Conservation (phyloP, 2,329 filamentous ascomycete genomes). For the Monilinia vaccinii-corymbosi region DNA sequence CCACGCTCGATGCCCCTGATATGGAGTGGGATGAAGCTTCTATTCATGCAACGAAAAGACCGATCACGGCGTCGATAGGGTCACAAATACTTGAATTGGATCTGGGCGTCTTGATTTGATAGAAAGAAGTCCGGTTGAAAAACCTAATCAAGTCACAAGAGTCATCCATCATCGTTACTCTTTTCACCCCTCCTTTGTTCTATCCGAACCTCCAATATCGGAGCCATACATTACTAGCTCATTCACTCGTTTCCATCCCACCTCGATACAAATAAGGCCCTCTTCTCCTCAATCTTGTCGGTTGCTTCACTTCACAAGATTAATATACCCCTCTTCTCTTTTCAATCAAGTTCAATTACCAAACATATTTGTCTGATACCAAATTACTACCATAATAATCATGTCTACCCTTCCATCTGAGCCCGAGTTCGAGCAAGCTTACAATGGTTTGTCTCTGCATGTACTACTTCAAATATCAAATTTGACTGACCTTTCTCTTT, state of each 20-base stretch:
- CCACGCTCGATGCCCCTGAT: neutral
- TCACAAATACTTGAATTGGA: neutral
- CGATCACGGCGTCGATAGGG: neutral
- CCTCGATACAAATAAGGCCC: constrained; percentile 7
- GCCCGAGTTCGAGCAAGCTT: constrained; percentile 98
- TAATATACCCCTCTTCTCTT: neutral
- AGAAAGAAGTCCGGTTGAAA: neutral
- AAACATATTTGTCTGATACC: neutral
- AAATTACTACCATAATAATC: constrained; percentile 9
- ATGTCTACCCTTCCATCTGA: constrained; percentile 83
- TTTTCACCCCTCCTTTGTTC: neutral
- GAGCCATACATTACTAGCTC: constrained; percentile 1
- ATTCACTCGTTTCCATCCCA: neutral
- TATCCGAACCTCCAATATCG: constrained; percentile 1
- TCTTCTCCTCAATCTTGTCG: neutral
- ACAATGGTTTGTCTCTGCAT: constrained; percentile 57
- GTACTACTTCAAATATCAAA: neutral
- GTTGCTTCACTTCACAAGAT: neutral
- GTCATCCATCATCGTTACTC: neutral
- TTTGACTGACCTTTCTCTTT: constrained; percentile 3
- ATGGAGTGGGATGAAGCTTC: neutral
- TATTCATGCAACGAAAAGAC: neutral
- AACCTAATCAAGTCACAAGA: neutral
- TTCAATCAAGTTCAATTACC: neutral
- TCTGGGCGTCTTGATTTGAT: neutral